phyloP scores from a whole-genome alignment of 1,284 basidiomycete genomes.

The Leucoagaricus sp. region DNA sequence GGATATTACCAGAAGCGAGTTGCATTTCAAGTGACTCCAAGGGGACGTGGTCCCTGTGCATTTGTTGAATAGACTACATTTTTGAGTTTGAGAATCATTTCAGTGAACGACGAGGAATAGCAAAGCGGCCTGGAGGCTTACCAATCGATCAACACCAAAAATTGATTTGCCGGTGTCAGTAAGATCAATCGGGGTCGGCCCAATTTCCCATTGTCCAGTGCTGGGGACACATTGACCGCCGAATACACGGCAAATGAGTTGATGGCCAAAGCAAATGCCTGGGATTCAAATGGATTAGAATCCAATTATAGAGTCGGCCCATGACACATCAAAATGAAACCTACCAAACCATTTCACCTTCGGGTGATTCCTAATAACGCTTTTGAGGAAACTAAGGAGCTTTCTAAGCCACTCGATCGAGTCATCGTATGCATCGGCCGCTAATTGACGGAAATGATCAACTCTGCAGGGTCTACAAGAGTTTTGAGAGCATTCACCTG shows the following conservation, averaged over 20 bases:
- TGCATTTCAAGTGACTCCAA: conserved; percentile 16
- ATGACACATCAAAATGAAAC: conserved; percentile 17
- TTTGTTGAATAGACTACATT: conserved; percentile 60
- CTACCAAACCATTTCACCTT: conserved; percentile 66
- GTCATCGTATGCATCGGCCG: conserved; percentile 68
- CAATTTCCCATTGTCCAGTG: conserved; percentile 72
- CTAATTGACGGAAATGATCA: conserved; percentile 30
- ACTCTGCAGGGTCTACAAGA: background rate
- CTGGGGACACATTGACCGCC: conserved; percentile 73
- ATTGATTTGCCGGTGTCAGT: conserved; percentile 66
- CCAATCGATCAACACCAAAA: conserved; percentile 55
- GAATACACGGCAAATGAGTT: conserved; percentile 78
- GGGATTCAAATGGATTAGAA: no score
- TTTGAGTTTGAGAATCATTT: no score
- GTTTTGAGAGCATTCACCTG: conserved; percentile 41
- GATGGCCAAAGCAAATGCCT: conserved; percentile 92
- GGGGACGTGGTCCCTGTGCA: conserved; percentile 85
- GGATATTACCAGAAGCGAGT: conserved; percentile 46
- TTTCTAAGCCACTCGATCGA: conserved; percentile 68
- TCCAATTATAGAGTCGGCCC: background rate
- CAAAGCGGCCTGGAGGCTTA: conserved; percentile 26
- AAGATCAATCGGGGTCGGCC: conserved; percentile 63
- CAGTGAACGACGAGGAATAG: background rate
- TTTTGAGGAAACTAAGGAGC: conserved; percentile 58
- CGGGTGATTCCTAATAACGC: conserved; percentile 49